A percentile compares a stretch with the other conserved stretches of the same genome.
Evolutionary conservation across 306 rosid genomes (phyloP).

Genomic region (Cicer yamashitae): DNA sequence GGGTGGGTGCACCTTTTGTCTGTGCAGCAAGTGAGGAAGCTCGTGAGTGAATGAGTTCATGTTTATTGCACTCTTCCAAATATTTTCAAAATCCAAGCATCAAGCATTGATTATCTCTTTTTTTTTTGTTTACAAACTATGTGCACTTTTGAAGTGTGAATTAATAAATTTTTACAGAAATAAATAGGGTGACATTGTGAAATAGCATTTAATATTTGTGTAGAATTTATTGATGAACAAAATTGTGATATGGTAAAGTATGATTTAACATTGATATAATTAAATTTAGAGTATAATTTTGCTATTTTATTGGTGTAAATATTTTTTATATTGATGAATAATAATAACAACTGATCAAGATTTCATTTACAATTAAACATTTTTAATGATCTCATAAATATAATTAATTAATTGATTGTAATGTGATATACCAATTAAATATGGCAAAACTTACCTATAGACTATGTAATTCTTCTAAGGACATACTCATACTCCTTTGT

Average conservation of each 20-base stretch:
- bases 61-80: constrained; percentile 49
- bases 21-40: constrained; percentile 52
- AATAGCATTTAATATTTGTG: not conserved
- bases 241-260: not conserved
- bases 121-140: not conserved
- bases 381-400: too few relatives aligned
- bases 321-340: too few relatives aligned
- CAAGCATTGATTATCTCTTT: not conserved
- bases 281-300: too few relatives aligned
- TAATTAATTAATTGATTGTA: too few relatives aligned
- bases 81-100: not conserved
- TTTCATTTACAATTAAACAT: too few relatives aligned
- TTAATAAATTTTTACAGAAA: not conserved
- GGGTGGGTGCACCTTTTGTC: constrained; percentile 59
- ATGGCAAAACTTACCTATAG: too few relatives aligned
- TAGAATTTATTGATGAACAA: not conserved
- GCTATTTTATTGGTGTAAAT: too few relatives aligned
- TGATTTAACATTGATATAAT: too few relatives aligned
- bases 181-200: not conserved
- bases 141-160: constrained; percentile 1
- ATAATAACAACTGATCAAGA: too few relatives aligned
- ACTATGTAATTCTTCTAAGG: too few relatives aligned
- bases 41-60: constrained; percentile 69
- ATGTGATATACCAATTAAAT: too few relatives aligned
- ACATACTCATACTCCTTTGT: too few relatives aligned